Percentiles rank a stretch among this genome's conserved stretches.
These are phyloP conservation scores for Lasiodiplodia theobromae DNA, from an alignment of 2,329 filamentous ascomycete genomes.

Conservation along the genomic window DNA sequence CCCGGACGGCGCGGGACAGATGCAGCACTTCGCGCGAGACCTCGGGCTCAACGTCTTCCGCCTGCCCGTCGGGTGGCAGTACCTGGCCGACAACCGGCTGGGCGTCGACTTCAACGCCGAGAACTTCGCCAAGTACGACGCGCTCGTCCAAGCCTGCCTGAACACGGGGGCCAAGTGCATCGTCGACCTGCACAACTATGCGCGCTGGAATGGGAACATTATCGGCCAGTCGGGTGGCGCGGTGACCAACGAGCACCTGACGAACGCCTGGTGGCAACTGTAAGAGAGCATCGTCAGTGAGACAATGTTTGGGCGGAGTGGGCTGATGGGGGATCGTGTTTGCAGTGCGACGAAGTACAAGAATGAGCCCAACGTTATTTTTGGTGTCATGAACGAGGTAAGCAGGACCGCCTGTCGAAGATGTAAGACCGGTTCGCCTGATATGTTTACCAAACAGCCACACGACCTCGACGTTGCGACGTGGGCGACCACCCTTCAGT, in stretches of 20 bases:
- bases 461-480: conserved; percentile 15
- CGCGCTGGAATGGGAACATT: conserved; percentile 27
- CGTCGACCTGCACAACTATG: conserved; percentile 43
- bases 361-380: conserved; percentile 7
- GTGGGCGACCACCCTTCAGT: conserved; percentile 26
- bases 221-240: conserved; percentile 23
- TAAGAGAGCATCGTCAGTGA: background rate
- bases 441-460: background rate
- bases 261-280: conserved; percentile 23
- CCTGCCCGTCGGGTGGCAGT: conserved; percentile 34
- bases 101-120: conserved; percentile 37
- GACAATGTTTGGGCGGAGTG: background rate
- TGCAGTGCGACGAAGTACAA: conserved; percentile 24
- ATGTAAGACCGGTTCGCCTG: too few relatives aligned
- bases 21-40: conserved; percentile 31
- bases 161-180: conserved; percentile 36
- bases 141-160: conserved; percentile 40
- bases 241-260: conserved; percentile 5
- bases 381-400: conserved; percentile 29
- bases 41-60: conserved; percentile 33
- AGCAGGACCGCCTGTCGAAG: background rate
- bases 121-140: conserved; percentile 38
- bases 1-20: conserved; percentile 30
- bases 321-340: background rate
- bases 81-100: conserved; percentile 37